Evolutionary conservation across 352 stramenopile species (phyloP), one percentile per base, ranked within the genome.

Genomic region (Phytophthora litchii): DNA sequence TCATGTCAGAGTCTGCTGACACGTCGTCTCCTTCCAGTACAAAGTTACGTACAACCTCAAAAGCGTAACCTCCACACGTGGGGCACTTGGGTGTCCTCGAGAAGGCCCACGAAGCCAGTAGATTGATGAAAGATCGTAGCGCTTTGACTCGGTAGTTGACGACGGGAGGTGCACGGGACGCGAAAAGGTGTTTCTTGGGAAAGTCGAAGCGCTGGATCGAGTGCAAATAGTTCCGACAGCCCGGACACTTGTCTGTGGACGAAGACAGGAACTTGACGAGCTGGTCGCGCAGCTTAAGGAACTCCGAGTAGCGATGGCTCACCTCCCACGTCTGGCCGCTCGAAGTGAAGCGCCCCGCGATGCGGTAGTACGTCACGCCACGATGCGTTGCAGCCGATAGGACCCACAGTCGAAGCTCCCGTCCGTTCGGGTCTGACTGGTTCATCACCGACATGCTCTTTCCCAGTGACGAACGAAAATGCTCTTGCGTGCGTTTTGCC

Each of bases 101-200:
- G 52, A 95, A 95, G 5, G 83, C 67, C 81, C 86, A 94, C 3
- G 80, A 88, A 9, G 84, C 84, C 41, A 95, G 58, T 58, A 92
- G 27, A 46, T 92, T 92, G 19, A 94, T 64, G 52, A 95, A 95
- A n/a, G 83, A 83, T 6, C 86, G 86, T 51, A 95, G 67, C 32
- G 84, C 86, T 54, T 91, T 88, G 44, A 90, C 73, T 35, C 86
- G 86, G 58, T 95, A 95, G 67, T 95, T 93, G 48, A 95, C 60
- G 4, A 95, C 84, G 2, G 81, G 64, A n/a, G 79, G 74, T 41
- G 81, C 86, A 38, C 78, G 70, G 11, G 86, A 93, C 11, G 80
- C 85, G 53, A 95, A 92, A 4, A 92, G 38, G 60, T 95, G 86
- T 67, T 95, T 95, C 69, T 92, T 93, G 0, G 86, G 86, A 53